phyloP scores from a whole-genome alignment of 495 filamentous ascomycete species.

The Delitschia confertaspora region DNA sequence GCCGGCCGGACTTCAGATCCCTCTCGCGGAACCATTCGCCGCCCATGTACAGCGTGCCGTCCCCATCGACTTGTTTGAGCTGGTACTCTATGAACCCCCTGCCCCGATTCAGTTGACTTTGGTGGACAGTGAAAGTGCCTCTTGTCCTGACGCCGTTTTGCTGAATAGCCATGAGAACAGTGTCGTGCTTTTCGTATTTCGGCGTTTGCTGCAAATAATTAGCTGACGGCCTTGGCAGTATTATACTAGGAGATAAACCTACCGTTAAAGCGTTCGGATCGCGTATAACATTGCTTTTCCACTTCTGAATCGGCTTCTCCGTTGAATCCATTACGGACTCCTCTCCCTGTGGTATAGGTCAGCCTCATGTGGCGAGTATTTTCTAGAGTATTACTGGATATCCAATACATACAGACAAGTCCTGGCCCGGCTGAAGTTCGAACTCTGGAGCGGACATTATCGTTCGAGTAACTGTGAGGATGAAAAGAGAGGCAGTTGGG shows the following conservation, averaged over 20 bases:
- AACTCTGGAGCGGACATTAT: constrained; percentile 14
- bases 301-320: neutral
- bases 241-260: no score
- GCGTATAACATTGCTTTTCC: no score
- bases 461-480: neutral
- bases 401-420: constrained; percentile 4
- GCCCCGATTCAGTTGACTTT: neutral
- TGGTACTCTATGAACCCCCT: constrained; percentile 15
- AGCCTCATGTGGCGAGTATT: constrained; percentile 13
- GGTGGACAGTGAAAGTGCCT: constrained; percentile 10
- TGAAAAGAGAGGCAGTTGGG: neutral
- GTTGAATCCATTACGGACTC: neutral
- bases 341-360: constrained; percentile 11
- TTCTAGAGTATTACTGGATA: no score
- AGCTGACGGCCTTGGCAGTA: no score
- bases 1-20: constrained; percentile 1
- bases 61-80: neutral
- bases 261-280: no score
- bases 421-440: constrained; percentile 12
- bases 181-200: constrained; percentile 5
- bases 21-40: constrained; percentile 19
- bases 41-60: constrained; percentile 5
- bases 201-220: neutral
- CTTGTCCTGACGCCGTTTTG: constrained; percentile 7
- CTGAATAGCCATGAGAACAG: constrained; percentile 14